Evolutionary conservation across 495 filamentous ascomycete genomes (phyloP), one percentile per base, ranked within the genome.

Genomic region (Penicillium longicatenatum): DNA sequence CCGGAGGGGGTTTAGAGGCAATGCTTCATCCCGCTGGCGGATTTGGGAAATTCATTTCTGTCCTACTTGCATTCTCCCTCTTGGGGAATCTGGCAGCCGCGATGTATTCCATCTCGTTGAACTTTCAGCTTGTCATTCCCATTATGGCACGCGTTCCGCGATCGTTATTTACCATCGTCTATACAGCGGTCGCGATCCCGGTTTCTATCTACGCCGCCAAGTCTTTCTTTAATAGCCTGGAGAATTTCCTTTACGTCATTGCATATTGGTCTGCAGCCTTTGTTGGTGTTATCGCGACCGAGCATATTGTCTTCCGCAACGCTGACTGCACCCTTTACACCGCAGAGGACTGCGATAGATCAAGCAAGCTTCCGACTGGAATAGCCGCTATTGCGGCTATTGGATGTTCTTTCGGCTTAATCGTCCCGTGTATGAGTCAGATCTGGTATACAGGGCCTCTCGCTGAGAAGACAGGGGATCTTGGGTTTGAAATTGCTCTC

Each of bases 251-350:
- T 16, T 44, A 44, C 19, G 41, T 44, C 41, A 44, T 44, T 44
- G 41, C 41, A 44, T 44, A 44, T 44, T 44, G 41, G 41, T 44
- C 41, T 44, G 41, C 41, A 16, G 41, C n/a, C n/a, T 44, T 44
- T 21, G 20, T 44, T 21, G 41, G 41, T 17, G 41, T 44, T 17
- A 16, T 44, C n/a, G 20, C 20, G n/a, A 44, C 41, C 5, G 41
- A 44, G n/a, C 41, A 44, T 21, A 20, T 44, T 44, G n/a, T 44
- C 41, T 44, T 44, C n/a, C 41, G 41, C 41, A 44, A 44, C 9
- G 41, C n/a, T 11, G 20, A 44, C 20, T 44, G n/a, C 41, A 21
- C 19, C 41, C 5, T 12, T 20, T 44, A 44, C 16, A 21, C n/a
- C 5, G n/a, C 41, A 21, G 41, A 44, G 8, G n/a, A 17, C n/a